Conservation (phyloP, 768 basidiomycete species). For the Cystobasidium onofrii region DNA sequence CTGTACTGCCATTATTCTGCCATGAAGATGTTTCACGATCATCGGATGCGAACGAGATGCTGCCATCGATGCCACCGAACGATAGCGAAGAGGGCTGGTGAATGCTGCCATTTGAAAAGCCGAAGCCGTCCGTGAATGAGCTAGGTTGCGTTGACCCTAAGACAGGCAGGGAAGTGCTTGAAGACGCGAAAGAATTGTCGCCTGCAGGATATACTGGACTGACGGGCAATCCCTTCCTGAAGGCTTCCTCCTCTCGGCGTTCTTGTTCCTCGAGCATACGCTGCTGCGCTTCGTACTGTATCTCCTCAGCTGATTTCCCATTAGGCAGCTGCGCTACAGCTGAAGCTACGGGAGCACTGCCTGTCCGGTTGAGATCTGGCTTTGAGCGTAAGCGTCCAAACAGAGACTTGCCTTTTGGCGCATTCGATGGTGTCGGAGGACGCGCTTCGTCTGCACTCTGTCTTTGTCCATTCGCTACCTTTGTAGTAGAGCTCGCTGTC, state of each 20-base stretch:
- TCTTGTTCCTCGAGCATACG: background rate
- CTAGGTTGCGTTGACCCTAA: background rate
- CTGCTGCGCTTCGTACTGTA: conserved; percentile 2
- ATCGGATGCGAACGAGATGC: background rate
- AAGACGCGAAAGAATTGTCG: background rate
- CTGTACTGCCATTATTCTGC: background rate
- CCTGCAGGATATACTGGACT: background rate
- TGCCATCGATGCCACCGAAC: background rate
- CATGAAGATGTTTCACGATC: background rate
- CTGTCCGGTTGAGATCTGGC: background rate
- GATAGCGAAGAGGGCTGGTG: background rate
- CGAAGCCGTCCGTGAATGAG: background rate
- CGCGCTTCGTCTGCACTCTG: background rate
- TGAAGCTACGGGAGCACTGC: background rate
- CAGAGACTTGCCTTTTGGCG: background rate
- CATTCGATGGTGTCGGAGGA: background rate
- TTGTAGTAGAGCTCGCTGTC: background rate
- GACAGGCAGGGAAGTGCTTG: background rate
- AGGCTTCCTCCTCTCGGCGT: conserved; percentile 7
- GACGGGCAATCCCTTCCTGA: background rate
- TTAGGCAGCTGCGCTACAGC: background rate
- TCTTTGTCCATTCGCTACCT: background rate
- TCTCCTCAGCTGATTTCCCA: background rate
- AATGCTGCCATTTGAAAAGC: background rate
- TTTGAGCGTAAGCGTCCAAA: background rate